These are phyloP conservation scores for Hypoxylon crocopeplum DNA, from an alignment of 495 filamentous ascomycete species.

Conservation along the genomic window DNA sequence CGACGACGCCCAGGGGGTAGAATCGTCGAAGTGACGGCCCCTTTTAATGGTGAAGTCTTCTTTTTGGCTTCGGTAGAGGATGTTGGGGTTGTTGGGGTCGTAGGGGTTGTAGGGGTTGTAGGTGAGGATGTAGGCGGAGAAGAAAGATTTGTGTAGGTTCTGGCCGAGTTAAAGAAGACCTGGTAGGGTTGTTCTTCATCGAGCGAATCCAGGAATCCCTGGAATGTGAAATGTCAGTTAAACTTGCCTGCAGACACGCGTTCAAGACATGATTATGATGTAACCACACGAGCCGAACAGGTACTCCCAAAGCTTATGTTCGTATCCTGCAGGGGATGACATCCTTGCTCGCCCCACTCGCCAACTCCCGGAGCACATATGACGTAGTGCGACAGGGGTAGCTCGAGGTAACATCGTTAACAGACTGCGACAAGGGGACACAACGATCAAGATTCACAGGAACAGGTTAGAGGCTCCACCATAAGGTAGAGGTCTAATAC, in stretches of 20 bases:
- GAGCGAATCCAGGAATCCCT: slow-evolving; percentile 13
- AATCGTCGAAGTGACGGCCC: no score
- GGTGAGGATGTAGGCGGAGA: not conserved
- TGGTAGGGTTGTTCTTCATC: slow-evolving; percentile 11
- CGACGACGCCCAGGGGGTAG: not conserved
- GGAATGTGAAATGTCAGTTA: not conserved
- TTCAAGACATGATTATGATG: slow-evolving; percentile 30
- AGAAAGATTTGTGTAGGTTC: not conserved
- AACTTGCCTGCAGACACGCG: slow-evolving; percentile 18
- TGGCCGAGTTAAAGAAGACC: not conserved
- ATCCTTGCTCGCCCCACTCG: slow-evolving; percentile 5
- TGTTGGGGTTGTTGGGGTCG: no score
- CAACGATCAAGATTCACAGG: slow-evolving; percentile 23
- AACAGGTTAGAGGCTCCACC: slow-evolving; percentile 4
- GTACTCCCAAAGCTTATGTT: slow-evolving; percentile 14
- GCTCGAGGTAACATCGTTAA: slow-evolving; percentile 8
- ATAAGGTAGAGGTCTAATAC: no score
- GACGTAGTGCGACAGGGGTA: slow-evolving; percentile 27
- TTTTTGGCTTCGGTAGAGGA: no score
- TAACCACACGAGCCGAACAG: slow-evolving; percentile 22
- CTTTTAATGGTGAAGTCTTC: no score
- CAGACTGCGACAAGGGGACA: slow-evolving; percentile 6
- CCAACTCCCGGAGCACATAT: not conserved
- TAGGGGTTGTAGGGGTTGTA: no score
- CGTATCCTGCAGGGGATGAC: not conserved